Percentiles rank a stretch among this genome's conserved stretches.
These are phyloP conservation scores for Venturia asperata DNA, from an alignment of 2,329 filamentous ascomycete species.

Conservation along the genomic window DNA sequence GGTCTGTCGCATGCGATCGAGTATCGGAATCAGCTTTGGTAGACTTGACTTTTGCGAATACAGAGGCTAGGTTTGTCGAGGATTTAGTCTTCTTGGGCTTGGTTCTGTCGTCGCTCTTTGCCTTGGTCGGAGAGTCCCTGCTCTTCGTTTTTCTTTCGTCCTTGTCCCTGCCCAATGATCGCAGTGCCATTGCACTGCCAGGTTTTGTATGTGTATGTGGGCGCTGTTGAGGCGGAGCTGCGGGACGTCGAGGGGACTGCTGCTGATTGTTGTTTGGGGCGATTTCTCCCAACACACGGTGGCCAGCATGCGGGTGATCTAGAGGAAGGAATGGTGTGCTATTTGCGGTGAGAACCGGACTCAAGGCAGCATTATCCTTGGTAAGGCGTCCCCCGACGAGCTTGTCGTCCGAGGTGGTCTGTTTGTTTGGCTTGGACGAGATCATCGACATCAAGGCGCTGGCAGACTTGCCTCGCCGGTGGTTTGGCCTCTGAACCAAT, in stretches of 20 bases:
- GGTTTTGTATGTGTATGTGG: conserved; percentile 45
- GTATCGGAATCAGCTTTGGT: conserved; percentile 54
- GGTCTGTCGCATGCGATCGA: conserved; percentile 54
- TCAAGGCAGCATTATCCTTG: conserved; percentile 18
- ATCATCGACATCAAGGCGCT: conserved; percentile 49
- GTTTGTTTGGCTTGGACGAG: conserved; percentile 42
- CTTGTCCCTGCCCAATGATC: conserved; percentile 45
- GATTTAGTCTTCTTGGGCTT: conserved; percentile 70
- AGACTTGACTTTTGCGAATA: conserved; percentile 70
- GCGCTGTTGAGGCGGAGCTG: conserved; percentile 31
- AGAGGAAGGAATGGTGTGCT: conserved; percentile 40
- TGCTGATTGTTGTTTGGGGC: conserved; percentile 34
- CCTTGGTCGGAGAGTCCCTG: conserved; percentile 24
- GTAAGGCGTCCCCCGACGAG: conserved; percentile 28
- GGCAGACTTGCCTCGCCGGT: conserved; percentile 37
- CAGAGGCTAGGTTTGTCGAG: conserved; percentile 67
- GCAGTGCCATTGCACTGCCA: conserved; percentile 47
- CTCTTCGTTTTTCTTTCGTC: conserved; percentile 30
- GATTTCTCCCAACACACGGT: conserved; percentile 26
- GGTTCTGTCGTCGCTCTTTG: conserved; percentile 20
- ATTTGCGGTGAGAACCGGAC: not conserved
- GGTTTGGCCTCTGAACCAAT: conserved; percentile 21
- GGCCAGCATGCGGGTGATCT: conserved; percentile 41
- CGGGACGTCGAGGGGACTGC: conserved; percentile 32
- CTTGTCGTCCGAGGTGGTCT: conserved; percentile 38